A percentile compares a stretch with the other conserved stretches of the same genome.
These are phyloP conservation scores for Claviceps sp. DNA, from an alignment of 2,329 filamentous ascomycete genomes.

Conservation along the genomic window DNA sequence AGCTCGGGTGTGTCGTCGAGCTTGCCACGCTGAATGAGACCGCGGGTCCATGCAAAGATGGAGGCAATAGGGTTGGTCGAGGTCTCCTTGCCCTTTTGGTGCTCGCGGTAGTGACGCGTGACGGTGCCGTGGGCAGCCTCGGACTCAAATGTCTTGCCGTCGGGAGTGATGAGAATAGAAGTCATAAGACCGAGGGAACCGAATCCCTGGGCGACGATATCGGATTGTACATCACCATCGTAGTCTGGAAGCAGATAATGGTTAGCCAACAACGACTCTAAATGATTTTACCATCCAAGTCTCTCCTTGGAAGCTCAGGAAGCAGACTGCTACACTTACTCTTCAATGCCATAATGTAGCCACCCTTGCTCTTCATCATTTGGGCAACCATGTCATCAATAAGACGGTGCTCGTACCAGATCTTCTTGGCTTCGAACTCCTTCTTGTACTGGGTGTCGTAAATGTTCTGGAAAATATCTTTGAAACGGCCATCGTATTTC, in stretches of 20 bases:
- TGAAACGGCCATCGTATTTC: constrained; percentile 97
- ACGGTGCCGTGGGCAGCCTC: constrained; percentile 98
- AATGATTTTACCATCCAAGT: background rate
- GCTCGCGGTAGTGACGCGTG: constrained; percentile 95
- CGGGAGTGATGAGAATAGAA: constrained; percentile 89
- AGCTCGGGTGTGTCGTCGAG: constrained; percentile 89
- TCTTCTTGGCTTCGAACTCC: constrained; percentile 78
- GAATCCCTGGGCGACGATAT: constrained; percentile 96
- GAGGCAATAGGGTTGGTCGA: constrained; percentile 98
- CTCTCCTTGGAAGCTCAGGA: no score
- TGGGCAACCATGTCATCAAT: constrained; percentile 99
- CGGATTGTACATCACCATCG: constrained; percentile 96
- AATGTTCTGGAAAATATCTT: constrained; percentile 98
- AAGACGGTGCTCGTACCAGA: constrained; percentile 98
- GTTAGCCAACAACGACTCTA: background rate
- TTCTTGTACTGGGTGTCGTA: constrained; percentile 80
- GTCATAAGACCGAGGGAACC: constrained; percentile 98
- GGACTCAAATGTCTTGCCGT: constrained; percentile 93
- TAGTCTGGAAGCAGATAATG: constrained; percentile 52
- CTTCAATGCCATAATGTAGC: constrained; percentile 96
- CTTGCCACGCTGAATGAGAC: constrained; percentile 82
- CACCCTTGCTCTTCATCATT: constrained; percentile 98
- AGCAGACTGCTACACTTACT: constrained; percentile 42
- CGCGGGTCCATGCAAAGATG: constrained; percentile 98
- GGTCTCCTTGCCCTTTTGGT: constrained; percentile 95